Conservation (phyloP, 345 rosid species). For the Acer campestre region DNA sequence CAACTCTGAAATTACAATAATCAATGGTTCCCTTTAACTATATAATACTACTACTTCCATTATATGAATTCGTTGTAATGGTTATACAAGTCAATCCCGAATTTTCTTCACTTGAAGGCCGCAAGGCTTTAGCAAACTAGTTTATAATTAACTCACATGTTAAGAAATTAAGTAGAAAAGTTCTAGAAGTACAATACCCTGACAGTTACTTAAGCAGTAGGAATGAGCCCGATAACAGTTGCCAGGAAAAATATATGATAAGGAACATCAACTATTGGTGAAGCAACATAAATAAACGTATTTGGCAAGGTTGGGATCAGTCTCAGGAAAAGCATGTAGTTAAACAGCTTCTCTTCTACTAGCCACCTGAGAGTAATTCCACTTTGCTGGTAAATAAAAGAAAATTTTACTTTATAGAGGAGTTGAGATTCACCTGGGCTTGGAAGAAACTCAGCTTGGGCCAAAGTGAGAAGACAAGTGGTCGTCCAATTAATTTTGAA, state of each 20-base stretch:
- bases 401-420: not conserved
- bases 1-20: not conserved
- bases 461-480: constrained; percentile 80
- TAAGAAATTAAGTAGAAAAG: not conserved
- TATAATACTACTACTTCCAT: not conserved
- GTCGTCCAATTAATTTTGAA: constrained; percentile 81
- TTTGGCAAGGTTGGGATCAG: constrained; percentile 91
- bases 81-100: not conserved
- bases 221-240: constrained; percentile 81
- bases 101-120: not conserved
- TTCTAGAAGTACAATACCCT: constrained; percentile 45
- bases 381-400: not conserved
- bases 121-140: not conserved
- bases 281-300: constrained; percentile 88
- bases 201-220: constrained; percentile 91
- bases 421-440: constrained; percentile 62
- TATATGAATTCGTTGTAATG: not conserved
- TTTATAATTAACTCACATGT: not conserved
- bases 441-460: constrained; percentile 89
- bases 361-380: constrained; percentile 58
- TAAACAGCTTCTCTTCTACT: constrained; percentile 72
- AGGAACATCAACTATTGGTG: constrained; percentile 90
- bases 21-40: not conserved
- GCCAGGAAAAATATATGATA: constrained; percentile 84
- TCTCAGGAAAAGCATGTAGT: constrained; percentile 89